Base-by-base conservation (phyloP, 2,329 filamentous ascomycete genomes). In the Chaetomium globosum region DNA sequence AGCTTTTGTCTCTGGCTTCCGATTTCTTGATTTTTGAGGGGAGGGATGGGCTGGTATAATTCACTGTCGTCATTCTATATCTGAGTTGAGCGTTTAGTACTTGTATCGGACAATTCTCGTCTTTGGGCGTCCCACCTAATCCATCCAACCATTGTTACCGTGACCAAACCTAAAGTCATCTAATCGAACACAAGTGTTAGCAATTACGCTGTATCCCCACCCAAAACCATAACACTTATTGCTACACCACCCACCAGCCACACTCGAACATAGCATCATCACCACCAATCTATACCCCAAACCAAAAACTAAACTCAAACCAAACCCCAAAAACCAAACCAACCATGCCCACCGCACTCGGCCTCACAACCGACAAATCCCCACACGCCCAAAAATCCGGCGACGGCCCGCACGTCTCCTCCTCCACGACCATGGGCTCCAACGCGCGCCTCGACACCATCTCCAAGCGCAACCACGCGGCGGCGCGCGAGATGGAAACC, bases 401-500 rank as follows among this genome's bases (percentile, higher is more conserved):
- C 54, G 21, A 28, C 26, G 58, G 59, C 19, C 61, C 66, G 53
- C 54, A 62, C 62, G 49, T 61, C 21, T 64, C 64, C 30, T 69
- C 68, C 30, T 71, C 67, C 52, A 67, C 65, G 57, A 73, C 65
- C 54, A 71, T 72, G 59, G 72, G 72, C 65, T 70, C 70, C 67
- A 74, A 73, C 67, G 62, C 69, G 51, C 74, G 75, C 16, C 74
- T 75, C 69, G 71, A 75, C 74, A 78, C 76, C 64, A 78, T 78
- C 71, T 72, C 72, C 52, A 75, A 76, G 71, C 76, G 77, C 69
- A 78, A 78, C 75, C 72, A 75, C 69, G 72, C 73, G 12, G 72
- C 75, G 58, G 77, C 76, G 23, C 71, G 73, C 49, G 76, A 77
- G 69, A 74, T 76, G 70, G 77, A 78, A 71, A 77, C 75, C 7